A percentile compares a stretch with the other conserved stretches of the same genome.
These are phyloP conservation scores for Cunninghamia lanceolata DNA, from an alignment of 75 land plant species.

Conservation along the genomic window DNA sequence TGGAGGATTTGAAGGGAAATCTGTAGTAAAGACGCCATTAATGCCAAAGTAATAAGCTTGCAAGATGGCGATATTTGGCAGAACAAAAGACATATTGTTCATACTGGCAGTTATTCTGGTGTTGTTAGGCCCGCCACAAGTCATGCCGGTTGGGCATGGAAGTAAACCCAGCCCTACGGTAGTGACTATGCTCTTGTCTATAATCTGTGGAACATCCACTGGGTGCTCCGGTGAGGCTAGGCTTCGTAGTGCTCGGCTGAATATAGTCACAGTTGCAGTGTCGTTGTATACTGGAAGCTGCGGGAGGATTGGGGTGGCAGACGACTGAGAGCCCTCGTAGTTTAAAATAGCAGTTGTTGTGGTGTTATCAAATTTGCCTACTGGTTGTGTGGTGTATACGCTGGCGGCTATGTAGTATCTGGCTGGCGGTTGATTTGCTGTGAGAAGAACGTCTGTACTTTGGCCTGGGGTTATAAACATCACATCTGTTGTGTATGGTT, in stretches of 20 bases:
- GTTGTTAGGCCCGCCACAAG: conserved; percentile 31
- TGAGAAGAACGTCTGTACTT: conserved; percentile 49
- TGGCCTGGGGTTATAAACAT: conserved; percentile 49
- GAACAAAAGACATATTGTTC: too few relatives aligned
- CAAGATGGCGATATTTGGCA: too few relatives aligned
- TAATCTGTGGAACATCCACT: conserved; percentile 28
- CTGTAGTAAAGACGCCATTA: too few relatives aligned
- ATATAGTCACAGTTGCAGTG: conserved; percentile 6
- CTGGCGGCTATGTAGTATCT: conserved; percentile 27
- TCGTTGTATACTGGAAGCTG: conserved; percentile 18
- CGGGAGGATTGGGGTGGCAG: neutral
- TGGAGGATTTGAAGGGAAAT: conserved; percentile 20
- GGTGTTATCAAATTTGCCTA: conserved; percentile 31
- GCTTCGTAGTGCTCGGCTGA: conserved; percentile 25
- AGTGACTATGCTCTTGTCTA: conserved; percentile 36
- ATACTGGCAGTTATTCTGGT: conserved; percentile 37
- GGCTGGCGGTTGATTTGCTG: conserved; percentile 23
- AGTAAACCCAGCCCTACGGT: conserved; percentile 41
- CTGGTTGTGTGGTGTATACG: conserved; percentile 17
- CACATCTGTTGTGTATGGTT: conserved; percentile 34
- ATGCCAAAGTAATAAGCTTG: too few relatives aligned
- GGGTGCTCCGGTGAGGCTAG: conserved; percentile 25
- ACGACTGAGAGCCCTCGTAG: conserved; percentile 11
- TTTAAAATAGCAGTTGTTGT: conserved; percentile 25
- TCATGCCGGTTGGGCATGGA: conserved; percentile 27